Conservation (phyloP, 345 rosid species). For the Kandelia obovata region DNA sequence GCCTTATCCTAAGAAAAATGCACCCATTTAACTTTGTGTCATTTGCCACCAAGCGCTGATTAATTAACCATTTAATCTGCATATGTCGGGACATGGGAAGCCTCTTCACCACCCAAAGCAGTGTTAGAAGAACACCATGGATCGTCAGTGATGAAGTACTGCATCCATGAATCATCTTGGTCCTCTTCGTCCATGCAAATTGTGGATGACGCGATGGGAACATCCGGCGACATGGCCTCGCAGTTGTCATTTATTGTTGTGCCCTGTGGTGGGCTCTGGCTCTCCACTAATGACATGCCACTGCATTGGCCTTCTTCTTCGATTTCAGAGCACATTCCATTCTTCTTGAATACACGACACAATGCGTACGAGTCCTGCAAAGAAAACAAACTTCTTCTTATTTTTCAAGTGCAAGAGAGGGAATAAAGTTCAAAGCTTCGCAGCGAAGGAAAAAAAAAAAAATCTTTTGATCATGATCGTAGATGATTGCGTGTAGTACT, state of each 20-base stretch:
- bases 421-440: too few relatives aligned
- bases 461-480: not conserved
- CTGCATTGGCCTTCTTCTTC: slow-evolving; percentile 63
- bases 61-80: not conserved
- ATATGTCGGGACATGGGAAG: slow-evolving; percentile 10
- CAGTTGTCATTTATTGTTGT: slow-evolving; percentile 26
- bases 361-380: slow-evolving; percentile 80
- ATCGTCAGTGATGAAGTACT: slow-evolving; percentile 77
- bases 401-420: not conserved
- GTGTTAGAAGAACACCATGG: slow-evolving; percentile 66
- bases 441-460: not conserved
- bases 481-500: not conserved
- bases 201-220: slow-evolving; percentile 42
- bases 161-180: slow-evolving; percentile 97
- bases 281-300: slow-evolving; percentile 41
- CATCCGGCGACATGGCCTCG: slow-evolving; percentile 79
- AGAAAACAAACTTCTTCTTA: not conserved
- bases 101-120: slow-evolving; percentile 10
- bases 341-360: slow-evolving; percentile 95
- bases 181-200: slow-evolving; percentile 61
- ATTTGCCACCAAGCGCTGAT: slow-evolving; percentile 6
- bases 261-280: slow-evolving; percentile 17
- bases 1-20: slow-evolving; percentile 8
- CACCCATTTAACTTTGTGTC: not conserved
- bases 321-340: slow-evolving; percentile 64